Evolutionary conservation across 192 early-diverging fungal species (phyloP), one percentile per base, ranked within the genome.

Genomic region (Coemansia sp.): DNA sequence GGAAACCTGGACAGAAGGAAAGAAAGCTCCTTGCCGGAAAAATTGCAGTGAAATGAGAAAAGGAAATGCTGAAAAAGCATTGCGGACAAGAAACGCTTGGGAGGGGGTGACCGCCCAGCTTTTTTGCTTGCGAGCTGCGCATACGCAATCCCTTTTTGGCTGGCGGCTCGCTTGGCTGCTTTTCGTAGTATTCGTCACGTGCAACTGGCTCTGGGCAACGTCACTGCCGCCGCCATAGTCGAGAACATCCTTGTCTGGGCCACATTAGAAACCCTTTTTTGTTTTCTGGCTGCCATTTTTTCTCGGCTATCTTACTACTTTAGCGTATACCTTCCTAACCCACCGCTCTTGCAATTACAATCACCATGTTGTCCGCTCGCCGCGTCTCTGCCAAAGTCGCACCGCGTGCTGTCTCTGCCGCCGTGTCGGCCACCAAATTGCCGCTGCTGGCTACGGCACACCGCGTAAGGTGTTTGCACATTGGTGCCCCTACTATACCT

Each of bases 311-410:
- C 47, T 12, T 25, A 11, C 43, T 9, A 21, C 3, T 16, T 5
- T n/a, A 45, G 8, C 18, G n/a, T 6, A 45, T 20, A 45, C 18
- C 47, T 13, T 26, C 11, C 26, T 50, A 25, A 3, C 31, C 31
- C 4, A 31, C 4, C 31, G 1, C 23, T 26, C n/a, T 34, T 33
- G 53, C 53, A 18, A 56, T 12, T 5, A 56, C 6, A 42, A 16
- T 8, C 21, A 28, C 28, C 18, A 62, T 62, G 61, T 23, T 62
- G 45, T 43, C 61, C 13, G 38, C 59, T 34, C 39, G 59, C 38
- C n/a, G 20, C 33, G 6, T 45, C 12, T 45, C 60, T 33, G 60
- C 18, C 23, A 26, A n/a, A 28, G 25, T 9, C 18, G 6, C 23
- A 25, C 6, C 35, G 18, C 21, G 26, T 16, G 21, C 2, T 36